A percentile compares a stretch with the other conserved stretches of the same genome.
phyloP scores from a whole-genome alignment of 129 eudicot species.

The Lactuca sativa region DNA sequence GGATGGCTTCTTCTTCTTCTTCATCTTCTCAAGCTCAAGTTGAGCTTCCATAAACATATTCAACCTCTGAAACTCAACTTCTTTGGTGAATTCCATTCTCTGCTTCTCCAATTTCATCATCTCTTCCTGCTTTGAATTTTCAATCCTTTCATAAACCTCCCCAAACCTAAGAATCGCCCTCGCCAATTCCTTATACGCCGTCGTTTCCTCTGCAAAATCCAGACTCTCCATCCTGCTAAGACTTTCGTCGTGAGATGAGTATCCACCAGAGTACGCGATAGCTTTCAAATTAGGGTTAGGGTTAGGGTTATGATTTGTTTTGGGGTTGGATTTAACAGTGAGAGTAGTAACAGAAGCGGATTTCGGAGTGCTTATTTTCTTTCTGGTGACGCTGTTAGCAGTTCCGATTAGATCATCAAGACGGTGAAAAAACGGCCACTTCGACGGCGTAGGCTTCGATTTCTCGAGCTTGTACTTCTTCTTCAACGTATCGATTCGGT shows the following conservation, averaged over 20 bases:
- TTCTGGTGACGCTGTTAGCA: constrained; percentile 16
- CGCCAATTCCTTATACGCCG: constrained; percentile 43
- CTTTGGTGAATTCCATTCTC: constrained; percentile 57
- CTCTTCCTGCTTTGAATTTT: constrained; percentile 51
- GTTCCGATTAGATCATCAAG: constrained; percentile 41
- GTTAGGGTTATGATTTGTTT: constrained; percentile 24
- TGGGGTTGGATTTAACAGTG: constrained; percentile 21
- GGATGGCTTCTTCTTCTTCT: constrained; percentile 5
- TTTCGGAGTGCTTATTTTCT: constrained; percentile 15
- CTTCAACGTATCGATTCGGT: constrained; percentile 55
- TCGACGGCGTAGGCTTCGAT: constrained; percentile 34
- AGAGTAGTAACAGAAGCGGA: constrained; percentile 21
- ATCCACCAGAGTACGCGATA: constrained; percentile 30
- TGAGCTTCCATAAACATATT: constrained; percentile 54
- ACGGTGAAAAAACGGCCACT: constrained; percentile 46
- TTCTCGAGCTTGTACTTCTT: constrained; percentile 66
- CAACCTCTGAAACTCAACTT: constrained; percentile 58
- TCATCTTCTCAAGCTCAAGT: constrained; percentile 53
- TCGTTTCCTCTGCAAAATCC: constrained; percentile 32
- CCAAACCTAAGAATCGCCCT: constrained; percentile 46
- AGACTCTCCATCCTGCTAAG: constrained; percentile 34
- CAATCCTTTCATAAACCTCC: constrained; percentile 55
- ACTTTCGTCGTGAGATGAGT: constrained; percentile 38
- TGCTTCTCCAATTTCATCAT: constrained; percentile 62
- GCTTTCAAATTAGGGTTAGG: constrained; percentile 32